phyloP scores from a whole-genome alignment of 768 basidiomycete species.

The Pholiota microspora region DNA sequence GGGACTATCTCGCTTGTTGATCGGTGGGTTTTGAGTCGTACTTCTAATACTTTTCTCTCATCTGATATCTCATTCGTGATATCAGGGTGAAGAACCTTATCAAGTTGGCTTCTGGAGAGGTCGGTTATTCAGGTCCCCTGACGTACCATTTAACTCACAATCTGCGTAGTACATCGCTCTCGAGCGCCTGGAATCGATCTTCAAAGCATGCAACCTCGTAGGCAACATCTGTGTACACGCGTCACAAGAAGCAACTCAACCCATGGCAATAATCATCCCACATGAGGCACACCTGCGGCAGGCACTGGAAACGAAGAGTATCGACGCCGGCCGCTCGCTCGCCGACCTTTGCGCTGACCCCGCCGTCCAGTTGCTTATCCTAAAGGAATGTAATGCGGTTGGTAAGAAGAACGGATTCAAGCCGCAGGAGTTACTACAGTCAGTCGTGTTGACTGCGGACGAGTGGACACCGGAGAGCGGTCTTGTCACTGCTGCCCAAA shows the following conservation, averaged over 20 bases:
- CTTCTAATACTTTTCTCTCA: background rate
- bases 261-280: slow-evolving; percentile 83
- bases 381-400: slow-evolving; percentile 73
- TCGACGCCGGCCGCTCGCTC: slow-evolving; percentile 42
- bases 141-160: no score
- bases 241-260: slow-evolving; percentile 69
- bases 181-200: slow-evolving; percentile 83
- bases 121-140: no score
- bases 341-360: slow-evolving; percentile 53
- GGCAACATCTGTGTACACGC: slow-evolving; percentile 85
- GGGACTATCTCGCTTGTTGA: slow-evolving; percentile 90
- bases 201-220: slow-evolving; percentile 81
- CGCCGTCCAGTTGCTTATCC: slow-evolving; percentile 55
- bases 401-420: slow-evolving; percentile 90
- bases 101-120: slow-evolving; percentile 82
- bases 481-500: slow-evolving; percentile 61
- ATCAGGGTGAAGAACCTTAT: slow-evolving; percentile 83
- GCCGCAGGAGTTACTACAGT: slow-evolving; percentile 71
- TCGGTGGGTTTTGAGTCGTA: slow-evolving; percentile 47
- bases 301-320: slow-evolving; percentile 35
- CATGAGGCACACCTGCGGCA: slow-evolving; percentile 76
- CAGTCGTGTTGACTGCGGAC: slow-evolving; percentile 73
- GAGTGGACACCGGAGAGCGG: slow-evolving; percentile 94
- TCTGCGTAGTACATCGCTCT: slow-evolving; percentile 77
- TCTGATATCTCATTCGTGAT: background rate